Base-by-base conservation (phyloP, 139 green algal genomes). In the Spirogloea muscicola region DNA sequence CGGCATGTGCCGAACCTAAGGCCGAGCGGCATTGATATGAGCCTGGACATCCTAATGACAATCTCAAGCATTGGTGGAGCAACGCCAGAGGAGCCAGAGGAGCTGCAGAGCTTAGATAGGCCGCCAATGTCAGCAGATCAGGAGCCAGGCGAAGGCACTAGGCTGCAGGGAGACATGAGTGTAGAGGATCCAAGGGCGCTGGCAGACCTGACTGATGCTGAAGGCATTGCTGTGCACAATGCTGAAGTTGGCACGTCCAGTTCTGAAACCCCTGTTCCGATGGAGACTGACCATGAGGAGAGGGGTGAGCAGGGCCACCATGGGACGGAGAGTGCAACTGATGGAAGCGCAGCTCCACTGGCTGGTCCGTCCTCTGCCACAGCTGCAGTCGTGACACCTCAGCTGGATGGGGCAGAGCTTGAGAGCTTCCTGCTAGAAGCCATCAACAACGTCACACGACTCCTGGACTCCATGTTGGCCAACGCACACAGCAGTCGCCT, bases 381-480 rank as follows among this genome's bases (percentile, higher is more conserved):
- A 29, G 63, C 5, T 16, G 40, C 21, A 16, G 63, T 2, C 38
- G 33, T 27, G 25, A 49, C 59, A n/a, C 40, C 31, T 31, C 13
- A 66, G 16, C 49, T 59, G 59, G 27, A 2, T 6, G 51, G n/a
- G 43, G 60, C 34, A 4, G 72, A 84, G 44, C 16, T 69, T 9
- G 72, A 84, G 57, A 61, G 44, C 13, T 87, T 88, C 38, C 83
- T 97, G 7, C 77, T 85, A 4, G 89, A 96, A 29, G 85, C 77
- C n/a, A 86, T 96, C 39, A 84, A 46, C 34, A 84, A 88, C 64
- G 71, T 86, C 3, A 86, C 87, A 0, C 87, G 90, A 39, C 87
- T 96, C 86, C 81, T 97, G 61, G 92, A 97, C 77, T 74, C 73
- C 9, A 85, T 96, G 73, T 77, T 96, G n/a, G 63, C 79, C n/a